Conservation (phyloP, 1,139 yeast species). For the Yamadazyma dendronema region DNA sequence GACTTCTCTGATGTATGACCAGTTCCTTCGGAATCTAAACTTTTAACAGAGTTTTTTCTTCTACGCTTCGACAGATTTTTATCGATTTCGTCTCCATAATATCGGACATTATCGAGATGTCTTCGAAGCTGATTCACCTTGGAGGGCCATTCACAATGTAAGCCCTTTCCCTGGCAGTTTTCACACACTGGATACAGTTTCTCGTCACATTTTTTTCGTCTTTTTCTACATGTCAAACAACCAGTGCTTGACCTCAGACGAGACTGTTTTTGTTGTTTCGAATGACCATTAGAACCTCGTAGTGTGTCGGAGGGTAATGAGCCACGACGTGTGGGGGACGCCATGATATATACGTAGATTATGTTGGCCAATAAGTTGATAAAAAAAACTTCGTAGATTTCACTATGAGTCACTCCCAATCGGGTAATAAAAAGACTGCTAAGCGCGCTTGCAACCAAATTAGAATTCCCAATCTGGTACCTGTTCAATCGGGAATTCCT, state of each 20-base stretch:
- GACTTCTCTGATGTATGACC: no score
- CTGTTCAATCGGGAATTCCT: neutral
- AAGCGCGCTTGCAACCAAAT: constrained; percentile 29
- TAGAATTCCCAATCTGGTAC: no score
- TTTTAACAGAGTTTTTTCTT: neutral
- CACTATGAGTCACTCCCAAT: constrained; percentile 24
- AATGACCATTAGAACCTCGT: constrained; percentile 2
- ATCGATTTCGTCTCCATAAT: constrained; percentile 18
- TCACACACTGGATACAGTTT: constrained; percentile 33
- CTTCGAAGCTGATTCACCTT: constrained; percentile 26
- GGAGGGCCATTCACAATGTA: constrained; percentile 35
- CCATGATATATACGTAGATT: neutral
- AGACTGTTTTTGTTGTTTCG: constrained; percentile 4
- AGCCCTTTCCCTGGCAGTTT: constrained; percentile 25
- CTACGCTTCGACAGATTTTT: neutral
- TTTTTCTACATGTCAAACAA: constrained; percentile 39
- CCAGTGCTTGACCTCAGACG: constrained; percentile 34
- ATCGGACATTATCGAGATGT: constrained; percentile 26
- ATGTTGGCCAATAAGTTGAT: neutral
- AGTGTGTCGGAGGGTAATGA: neutral
- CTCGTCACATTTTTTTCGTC: constrained; percentile 45
- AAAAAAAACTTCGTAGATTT: constrained; percentile 2
- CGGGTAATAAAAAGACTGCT: constrained; percentile 21
- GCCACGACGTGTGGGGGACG: neutral
- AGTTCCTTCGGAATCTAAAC: neutral